Conservation (phyloP, 2,329 filamentous ascomycete genomes). For the Stylonectria norvegica region DNA sequence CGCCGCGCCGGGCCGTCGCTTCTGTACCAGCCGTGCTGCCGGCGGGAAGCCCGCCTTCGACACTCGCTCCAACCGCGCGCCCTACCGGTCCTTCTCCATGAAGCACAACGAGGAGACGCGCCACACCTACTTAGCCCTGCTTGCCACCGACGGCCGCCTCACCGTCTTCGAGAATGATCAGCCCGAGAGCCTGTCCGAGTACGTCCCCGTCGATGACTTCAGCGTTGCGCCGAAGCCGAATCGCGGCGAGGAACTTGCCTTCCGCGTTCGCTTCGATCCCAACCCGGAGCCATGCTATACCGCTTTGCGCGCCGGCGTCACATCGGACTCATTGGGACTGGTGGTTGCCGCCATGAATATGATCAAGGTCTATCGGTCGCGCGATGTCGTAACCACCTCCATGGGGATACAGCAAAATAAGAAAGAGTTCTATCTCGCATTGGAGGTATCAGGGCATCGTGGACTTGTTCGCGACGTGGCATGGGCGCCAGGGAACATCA, state of each 20-base stretch:
- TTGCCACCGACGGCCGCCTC: conserved; percentile 77
- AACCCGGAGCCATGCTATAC: conserved; percentile 78
- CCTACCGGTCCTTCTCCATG: conserved; percentile 80
- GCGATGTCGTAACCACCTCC: conserved; percentile 51
- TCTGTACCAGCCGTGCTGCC: conserved; percentile 59
- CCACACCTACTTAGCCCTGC: conserved; percentile 80
- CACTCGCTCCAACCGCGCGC: conserved; percentile 52
- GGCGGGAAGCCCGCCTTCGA: conserved; percentile 53
- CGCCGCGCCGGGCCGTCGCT: conserved; percentile 75
- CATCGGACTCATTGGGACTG: conserved; percentile 72
- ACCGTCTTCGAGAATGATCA: conserved; percentile 81
- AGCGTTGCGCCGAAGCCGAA: conserved; percentile 67
- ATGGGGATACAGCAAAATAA: conserved; percentile 53
- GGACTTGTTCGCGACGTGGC: conserved; percentile 81
- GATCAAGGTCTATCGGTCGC: conserved; percentile 79
- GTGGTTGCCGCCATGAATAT: conserved; percentile 83
- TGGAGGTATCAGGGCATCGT: conserved; percentile 69
- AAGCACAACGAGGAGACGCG: conserved; percentile 74
- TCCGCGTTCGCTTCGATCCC: conserved; percentile 83
- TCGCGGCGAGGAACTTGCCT: conserved; percentile 81
- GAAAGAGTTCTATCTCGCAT: conserved; percentile 82
- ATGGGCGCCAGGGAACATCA: conserved; percentile 88
- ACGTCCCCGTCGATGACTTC: conserved; percentile 72
- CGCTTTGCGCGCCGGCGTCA: conserved; percentile 75
- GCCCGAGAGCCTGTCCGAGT: conserved; percentile 75